Conservation (phyloP, 495 filamentous ascomycete genomes). For the Niebla homalea region DNA sequence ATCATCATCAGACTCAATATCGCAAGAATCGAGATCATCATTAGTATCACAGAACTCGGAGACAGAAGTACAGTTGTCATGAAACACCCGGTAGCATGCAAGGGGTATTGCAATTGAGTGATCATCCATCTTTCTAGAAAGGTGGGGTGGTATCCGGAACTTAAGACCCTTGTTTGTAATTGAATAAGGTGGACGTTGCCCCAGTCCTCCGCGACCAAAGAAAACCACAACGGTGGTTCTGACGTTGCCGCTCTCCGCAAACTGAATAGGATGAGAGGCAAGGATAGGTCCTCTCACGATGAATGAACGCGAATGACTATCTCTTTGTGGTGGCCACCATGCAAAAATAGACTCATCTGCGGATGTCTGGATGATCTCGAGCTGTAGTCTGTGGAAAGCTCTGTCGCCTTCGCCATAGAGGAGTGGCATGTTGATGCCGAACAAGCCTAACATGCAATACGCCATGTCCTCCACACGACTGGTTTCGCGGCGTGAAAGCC, state of each 20-base stretch:
- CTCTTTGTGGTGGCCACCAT: constrained; percentile 4
- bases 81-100: too few species aligned
- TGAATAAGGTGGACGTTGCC: neutral
- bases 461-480: constrained; percentile 27
- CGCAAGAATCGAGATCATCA: too few species aligned
- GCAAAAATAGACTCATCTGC: constrained; percentile 19
- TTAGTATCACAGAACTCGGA: too few species aligned
- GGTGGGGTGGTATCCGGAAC: neutral
- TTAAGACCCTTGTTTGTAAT: constrained; percentile 1
- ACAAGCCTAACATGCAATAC: constrained; percentile 32
- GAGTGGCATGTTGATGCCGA: constrained; percentile 31
- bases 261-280: neutral
- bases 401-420: constrained; percentile 29
- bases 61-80: too few species aligned
- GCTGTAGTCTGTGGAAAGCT: constrained; percentile 25
- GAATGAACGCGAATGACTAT: too few species aligned
- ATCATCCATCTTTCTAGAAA: too few species aligned
- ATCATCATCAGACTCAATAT: too few species aligned
- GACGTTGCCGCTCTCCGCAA: neutral
- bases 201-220: too few species aligned
- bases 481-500: constrained; percentile 23
- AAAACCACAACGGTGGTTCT: too few species aligned
- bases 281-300: neutral
- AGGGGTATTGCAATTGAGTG: too few species aligned
- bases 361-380: constrained; percentile 22